A percentile compares a stretch with the other conserved stretches of the same genome.
Conservation (phyloP, 2,329 filamentous ascomycete genomes). For the Botrytis byssoidea region DNA sequence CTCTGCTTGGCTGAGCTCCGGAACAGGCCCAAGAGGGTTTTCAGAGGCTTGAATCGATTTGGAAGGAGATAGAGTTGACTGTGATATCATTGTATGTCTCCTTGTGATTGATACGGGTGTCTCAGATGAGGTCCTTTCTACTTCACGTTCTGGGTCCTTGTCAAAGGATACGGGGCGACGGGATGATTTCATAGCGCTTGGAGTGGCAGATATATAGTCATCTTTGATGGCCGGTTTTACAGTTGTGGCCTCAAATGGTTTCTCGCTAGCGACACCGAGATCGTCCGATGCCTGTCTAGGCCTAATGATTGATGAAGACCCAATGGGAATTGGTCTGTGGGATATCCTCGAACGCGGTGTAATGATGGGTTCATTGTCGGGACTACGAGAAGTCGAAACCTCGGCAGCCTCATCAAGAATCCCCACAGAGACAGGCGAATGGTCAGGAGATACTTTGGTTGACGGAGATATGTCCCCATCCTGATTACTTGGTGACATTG, state of each 20-base stretch:
- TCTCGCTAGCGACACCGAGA: not conserved
- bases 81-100: slow-evolving; percentile 7
- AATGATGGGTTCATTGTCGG: not conserved
- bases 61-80: slow-evolving; percentile 17
- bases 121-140: not conserved
- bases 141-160: not conserved
- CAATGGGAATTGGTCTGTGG: slow-evolving; percentile 1
- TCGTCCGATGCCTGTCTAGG: not conserved
- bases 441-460: not conserved
- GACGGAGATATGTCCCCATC: slow-evolving; percentile 25
- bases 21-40: slow-evolving; percentile 4
- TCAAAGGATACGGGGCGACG: not conserved
- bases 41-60: not conserved
- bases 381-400: not conserved
- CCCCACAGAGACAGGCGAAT: not conserved
- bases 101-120: slow-evolving; percentile 1
- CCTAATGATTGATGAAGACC: not conserved
- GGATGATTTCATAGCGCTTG: not conserved
- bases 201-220: not conserved
- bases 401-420: not conserved
- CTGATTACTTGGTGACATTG: slow-evolving; percentile 24
- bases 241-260: not conserved
- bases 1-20: slow-evolving; percentile 49
- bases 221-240: not conserved
- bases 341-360: slow-evolving; percentile 11